These are phyloP conservation scores for Pyrenophora teres DNA, from an alignment of 2,329 filamentous ascomycete species.

Conservation along the genomic window DNA sequence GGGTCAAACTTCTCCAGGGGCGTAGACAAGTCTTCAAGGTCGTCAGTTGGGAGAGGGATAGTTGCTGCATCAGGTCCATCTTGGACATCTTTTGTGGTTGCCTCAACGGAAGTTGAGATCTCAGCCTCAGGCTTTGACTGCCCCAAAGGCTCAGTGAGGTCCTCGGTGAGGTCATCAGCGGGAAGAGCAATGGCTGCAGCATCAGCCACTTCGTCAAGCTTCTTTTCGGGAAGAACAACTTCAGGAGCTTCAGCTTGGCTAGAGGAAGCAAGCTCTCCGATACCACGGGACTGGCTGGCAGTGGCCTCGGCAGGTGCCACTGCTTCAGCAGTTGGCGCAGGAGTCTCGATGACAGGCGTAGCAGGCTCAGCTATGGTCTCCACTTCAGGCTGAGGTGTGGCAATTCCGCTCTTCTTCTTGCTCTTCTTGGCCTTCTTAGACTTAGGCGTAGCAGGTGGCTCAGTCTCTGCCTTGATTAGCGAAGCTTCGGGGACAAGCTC, in stretches of 20 bases:
- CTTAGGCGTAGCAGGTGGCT: constrained; percentile 1
- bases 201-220: background rate
- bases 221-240: background rate
- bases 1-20: background rate
- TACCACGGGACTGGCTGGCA: background rate
- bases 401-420: constrained; percentile 7
- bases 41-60: background rate
- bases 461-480: background rate
- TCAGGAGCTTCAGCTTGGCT: background rate
- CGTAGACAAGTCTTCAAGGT: background rate
- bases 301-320: background rate
- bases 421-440: constrained; percentile 13
- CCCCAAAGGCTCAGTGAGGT: background rate
- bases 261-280: background rate
- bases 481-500: background rate
- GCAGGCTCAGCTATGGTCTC: constrained; percentile 4
- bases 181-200: constrained; percentile 8
- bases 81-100: constrained; percentile 1
- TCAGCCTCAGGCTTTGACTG: background rate
- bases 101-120: background rate
- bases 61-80: too few species aligned
- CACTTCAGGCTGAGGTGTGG: constrained; percentile 2
- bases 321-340: background rate
- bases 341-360: background rate
- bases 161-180: constrained; percentile 2